These are phyloP conservation scores for Pichia sp. DNA, from an alignment of 1,139 yeast species.

Conservation along the genomic window DNA sequence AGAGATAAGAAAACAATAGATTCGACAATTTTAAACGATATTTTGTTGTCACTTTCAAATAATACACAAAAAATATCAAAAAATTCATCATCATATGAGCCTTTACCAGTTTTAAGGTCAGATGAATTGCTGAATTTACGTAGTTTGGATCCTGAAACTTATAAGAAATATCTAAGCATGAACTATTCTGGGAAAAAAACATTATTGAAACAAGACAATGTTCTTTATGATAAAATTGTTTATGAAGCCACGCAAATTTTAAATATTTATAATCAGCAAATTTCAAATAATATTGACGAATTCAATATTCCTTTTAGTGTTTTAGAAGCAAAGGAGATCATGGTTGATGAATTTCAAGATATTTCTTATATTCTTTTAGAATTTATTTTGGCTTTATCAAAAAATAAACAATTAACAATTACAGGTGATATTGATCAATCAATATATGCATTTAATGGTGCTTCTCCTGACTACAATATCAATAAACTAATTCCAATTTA, in stretches of 20 bases:
- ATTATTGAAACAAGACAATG: conserved; percentile 5
- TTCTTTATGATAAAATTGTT: conserved; percentile 15
- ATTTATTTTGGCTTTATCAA: conserved; percentile 37
- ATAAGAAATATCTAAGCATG: conserved; percentile 4
- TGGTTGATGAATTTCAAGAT: conserved; percentile 78
- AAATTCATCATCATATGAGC: background rate
- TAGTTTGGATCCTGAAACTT: background rate
- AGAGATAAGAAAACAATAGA: conserved; percentile 16
- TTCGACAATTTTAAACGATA: background rate
- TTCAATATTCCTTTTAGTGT: conserved; percentile 2
- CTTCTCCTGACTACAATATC: conserved; percentile 25
- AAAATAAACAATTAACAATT: conserved; percentile 47
- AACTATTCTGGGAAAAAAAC: background rate
- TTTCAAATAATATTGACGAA: background rate
- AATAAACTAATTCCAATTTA: conserved; percentile 4
- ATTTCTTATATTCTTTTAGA: conserved; percentile 47
- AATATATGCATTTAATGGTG: conserved; percentile 61
- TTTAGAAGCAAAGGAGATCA: conserved; percentile 24
- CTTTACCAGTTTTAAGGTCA: background rate
- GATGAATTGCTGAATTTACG: background rate
- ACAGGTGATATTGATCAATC: conserved; percentile 76
- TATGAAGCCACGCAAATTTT: conserved; percentile 14
- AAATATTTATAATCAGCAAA: background rate
- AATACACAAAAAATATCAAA: background rate
- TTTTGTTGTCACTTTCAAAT: background rate